Percentiles rank a stretch among this genome's conserved stretches.
phyloP scores from a whole-genome alignment of 441 rosid genomes.

The Caryocar brasiliense region DNA sequence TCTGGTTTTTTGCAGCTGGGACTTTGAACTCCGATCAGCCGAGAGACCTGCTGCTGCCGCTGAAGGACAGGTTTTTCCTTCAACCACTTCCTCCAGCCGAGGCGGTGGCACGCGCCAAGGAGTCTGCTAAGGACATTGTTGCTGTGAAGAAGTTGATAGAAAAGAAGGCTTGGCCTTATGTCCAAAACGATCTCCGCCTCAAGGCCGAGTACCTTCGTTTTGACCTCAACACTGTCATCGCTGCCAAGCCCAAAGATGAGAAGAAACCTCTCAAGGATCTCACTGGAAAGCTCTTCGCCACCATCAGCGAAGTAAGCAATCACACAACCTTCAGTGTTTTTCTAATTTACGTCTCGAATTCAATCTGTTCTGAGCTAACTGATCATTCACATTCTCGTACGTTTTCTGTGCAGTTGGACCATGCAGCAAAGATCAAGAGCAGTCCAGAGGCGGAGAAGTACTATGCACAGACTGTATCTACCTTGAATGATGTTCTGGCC shows the following conservation, averaged over 20 bases:
- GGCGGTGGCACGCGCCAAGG: slow-evolving; percentile 84
- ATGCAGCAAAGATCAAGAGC: slow-evolving; percentile 91
- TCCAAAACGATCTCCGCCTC: slow-evolving; percentile 75
- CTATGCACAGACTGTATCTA: slow-evolving; percentile 65
- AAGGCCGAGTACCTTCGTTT: slow-evolving; percentile 66
- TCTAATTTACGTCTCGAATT: too few species aligned
- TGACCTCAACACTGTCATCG: slow-evolving; percentile 78
- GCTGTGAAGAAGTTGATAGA: slow-evolving; percentile 66
- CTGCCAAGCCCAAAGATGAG: slow-evolving; percentile 63
- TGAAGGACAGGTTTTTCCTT: slow-evolving; percentile 61
- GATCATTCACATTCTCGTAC: too few species aligned
- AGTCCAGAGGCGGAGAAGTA: slow-evolving; percentile 80
- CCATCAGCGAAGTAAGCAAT: slow-evolving; percentile 50
- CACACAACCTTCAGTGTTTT: too few species aligned
- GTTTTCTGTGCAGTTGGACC: slow-evolving; percentile 43
- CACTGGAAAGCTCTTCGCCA: slow-evolving; percentile 65
- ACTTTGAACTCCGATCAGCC: slow-evolving; percentile 77
- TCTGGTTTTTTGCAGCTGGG: slow-evolving; percentile 52
- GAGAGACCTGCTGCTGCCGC: slow-evolving; percentile 52
- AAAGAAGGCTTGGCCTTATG: slow-evolving; percentile 91
- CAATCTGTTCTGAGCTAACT: too few species aligned
- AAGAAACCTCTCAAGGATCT: slow-evolving; percentile 66
- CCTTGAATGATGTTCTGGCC: slow-evolving; percentile 74
- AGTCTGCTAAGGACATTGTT: slow-evolving; percentile 74
- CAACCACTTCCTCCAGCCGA: slow-evolving; percentile 57